Percentiles rank a stretch among this genome's conserved stretches.
Conservation (phyloP, 2,329 filamentous ascomycete species). For the Sclerotinia glacialis region DNA sequence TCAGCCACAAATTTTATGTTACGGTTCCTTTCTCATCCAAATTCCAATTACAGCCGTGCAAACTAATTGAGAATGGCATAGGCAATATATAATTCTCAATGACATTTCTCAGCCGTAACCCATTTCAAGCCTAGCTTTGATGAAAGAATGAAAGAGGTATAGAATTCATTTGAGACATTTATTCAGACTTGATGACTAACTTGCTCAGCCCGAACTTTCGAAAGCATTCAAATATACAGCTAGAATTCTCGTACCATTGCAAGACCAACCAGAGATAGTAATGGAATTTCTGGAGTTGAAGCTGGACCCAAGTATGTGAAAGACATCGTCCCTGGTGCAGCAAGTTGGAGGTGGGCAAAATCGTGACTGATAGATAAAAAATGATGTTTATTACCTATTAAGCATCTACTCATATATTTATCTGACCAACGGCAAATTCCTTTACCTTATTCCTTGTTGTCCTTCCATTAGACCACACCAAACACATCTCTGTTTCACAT, state of each 20-base stretch:
- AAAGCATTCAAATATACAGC: neutral
- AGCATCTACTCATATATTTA: neutral
- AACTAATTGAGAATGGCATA: no score
- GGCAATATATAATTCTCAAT: no score
- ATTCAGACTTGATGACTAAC: no score
- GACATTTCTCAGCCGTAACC: no score
- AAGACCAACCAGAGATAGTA: neutral
- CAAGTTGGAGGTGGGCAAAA: neutral
- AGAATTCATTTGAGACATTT: no score
- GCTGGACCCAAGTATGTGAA: neutral
- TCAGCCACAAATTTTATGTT: no score
- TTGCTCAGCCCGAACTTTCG: neutral
- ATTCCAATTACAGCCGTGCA: no score
- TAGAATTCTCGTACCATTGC: neutral
- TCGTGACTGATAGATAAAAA: neutral
- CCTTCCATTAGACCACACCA: slow-evolving; percentile 27
- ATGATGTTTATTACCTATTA: no score
- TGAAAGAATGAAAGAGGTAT: no score
- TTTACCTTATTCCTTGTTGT: slow-evolving; percentile 26
- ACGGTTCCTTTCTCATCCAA: no score
- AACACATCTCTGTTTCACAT: slow-evolving; percentile 43
- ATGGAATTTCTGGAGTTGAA: neutral
- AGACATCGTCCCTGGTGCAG: neutral
- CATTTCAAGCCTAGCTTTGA: no score
- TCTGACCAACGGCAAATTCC: neutral